Evolutionary conservation across 345 rosid species (phyloP).

Genomic region (Euphorbia lathyris): DNA sequence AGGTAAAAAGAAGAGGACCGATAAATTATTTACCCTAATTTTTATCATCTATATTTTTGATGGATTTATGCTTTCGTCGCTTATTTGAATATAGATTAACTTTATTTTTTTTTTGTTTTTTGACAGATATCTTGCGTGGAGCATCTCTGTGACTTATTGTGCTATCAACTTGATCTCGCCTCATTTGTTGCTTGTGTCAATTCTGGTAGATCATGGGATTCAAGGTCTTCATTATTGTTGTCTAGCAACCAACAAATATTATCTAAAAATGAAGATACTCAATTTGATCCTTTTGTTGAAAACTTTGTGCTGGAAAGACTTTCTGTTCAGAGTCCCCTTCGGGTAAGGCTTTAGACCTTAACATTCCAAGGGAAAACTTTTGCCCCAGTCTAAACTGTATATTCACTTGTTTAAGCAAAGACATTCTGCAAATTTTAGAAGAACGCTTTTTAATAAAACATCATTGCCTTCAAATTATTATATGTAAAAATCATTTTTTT

Average conservation of each 20-base stretch:
- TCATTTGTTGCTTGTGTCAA: conserved; percentile 80
- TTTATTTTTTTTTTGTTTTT: neutral
- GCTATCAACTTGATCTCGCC: conserved; percentile 88
- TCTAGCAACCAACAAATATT: conserved; percentile 46
- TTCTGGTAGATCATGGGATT: conserved; percentile 81
- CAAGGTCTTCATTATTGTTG: conserved; percentile 60
- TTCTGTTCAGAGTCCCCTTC: conserved; percentile 89
- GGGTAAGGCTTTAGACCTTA: conserved; percentile 43
- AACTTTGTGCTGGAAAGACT: conserved; percentile 94
- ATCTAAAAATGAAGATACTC: conserved; percentile 44
- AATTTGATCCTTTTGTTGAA: conserved; percentile 78
- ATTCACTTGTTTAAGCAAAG: conserved; percentile 9
- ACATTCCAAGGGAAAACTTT: neutral
- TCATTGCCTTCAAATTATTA: neutral
- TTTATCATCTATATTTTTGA: neutral
- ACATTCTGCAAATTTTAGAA: neutral
- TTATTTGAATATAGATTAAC: neutral
- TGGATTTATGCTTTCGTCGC: neutral
- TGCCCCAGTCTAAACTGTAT: neutral
- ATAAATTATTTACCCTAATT: no score
- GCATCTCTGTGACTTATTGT: conserved; percentile 74
- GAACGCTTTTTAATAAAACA: neutral
- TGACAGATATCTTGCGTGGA: conserved; percentile 83
- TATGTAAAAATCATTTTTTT: neutral
- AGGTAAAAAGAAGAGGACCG: no score